Base-by-base conservation (phyloP, 495 filamentous ascomycete genomes). In the Physcia stellaris region DNA sequence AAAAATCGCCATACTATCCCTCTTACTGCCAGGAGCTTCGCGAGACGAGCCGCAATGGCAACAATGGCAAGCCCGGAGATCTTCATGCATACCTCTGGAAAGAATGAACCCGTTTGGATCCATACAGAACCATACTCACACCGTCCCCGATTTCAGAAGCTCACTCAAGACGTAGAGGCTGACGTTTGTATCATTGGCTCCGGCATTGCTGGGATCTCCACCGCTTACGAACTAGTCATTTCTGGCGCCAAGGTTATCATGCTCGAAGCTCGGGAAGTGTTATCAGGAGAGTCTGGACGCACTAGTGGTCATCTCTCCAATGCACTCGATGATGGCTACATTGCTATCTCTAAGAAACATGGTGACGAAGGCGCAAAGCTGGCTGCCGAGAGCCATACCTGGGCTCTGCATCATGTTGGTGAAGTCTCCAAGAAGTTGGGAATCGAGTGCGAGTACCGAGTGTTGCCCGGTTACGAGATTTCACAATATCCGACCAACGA, bases 361-460 rank as follows among this genome's bases (percentile, higher is more conserved):
- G 69, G 69, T 15, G 46, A 59, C 12, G 30, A 54, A 0, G 67
- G 68, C 6, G 68, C 71, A 0, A 57, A 51, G 43, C 40, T 56
- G 4, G 71, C 69, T 0, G 70, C 67, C 0, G 68, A 74, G 12
- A 67, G 65, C 31, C 69, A 77, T 40, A 52, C 58, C 15, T 77
- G 66, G 59, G 73, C 70, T 0, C 39, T 71, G 3, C 56, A 68
- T 11, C 56, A 59, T 2, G 56, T 76, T 1, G 68, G 62, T 0
- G 58, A 71, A 34, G 62, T 75, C 4, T 48, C 58, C 0, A 50
- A 55, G 29, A 40, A 59, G 39, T 52, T 75, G 20, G 56, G 58
- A 5, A 61, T 77, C 18, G 68, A 74, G 4, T 75, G 72, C 46
- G 69, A 74, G 49, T 77, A 68, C 43, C 58, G 72, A 1, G 37